phyloP scores from a whole-genome alignment of 78 protist genomes.

The Pigoraptor vietnamica region DNA sequence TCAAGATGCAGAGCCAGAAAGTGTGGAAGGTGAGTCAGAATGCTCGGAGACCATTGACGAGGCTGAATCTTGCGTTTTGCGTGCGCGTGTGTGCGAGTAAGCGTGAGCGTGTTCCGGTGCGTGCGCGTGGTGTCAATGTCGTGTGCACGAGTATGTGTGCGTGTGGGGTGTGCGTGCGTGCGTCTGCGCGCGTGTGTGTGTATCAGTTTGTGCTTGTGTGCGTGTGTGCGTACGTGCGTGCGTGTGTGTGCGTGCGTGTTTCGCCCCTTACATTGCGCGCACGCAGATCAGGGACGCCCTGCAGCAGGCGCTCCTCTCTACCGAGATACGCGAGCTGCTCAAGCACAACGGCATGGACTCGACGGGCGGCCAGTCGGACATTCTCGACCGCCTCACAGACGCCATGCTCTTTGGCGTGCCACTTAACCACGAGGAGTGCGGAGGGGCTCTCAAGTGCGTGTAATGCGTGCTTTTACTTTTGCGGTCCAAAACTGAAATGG shows the following conservation, averaged over 20 bases:
- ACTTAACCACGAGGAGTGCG: not conserved
- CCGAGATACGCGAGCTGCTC: not conserved
- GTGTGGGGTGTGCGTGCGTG: not conserved
- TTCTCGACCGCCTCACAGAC: not conserved
- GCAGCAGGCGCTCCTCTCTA: not conserved
- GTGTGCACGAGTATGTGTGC: too few relatives aligned
- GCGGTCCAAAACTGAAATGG: too few relatives aligned
- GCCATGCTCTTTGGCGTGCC: not conserved
- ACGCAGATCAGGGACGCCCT: not conserved
- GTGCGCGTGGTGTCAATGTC: too few relatives aligned
- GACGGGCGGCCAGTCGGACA: not conserved
- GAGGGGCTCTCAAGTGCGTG: not conserved
- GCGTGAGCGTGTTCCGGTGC: too few relatives aligned
- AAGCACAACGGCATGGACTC: not conserved
- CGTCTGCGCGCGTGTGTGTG: not conserved
- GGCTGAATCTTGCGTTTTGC: too few relatives aligned
- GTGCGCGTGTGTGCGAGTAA: too few relatives aligned
- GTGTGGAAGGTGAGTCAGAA: not conserved
- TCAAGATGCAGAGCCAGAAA: not conserved
- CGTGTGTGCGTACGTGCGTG: not conserved
- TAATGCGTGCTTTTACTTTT: too few relatives aligned
- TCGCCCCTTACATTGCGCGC: not conserved
- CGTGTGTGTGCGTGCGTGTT: not conserved
- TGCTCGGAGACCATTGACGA: too few relatives aligned
- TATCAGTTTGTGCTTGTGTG: not conserved